Evolutionary conservation across 306 rosid genomes (phyloP), one percentile per base, ranked within the genome.

Genomic region (Argentina anserina): DNA sequence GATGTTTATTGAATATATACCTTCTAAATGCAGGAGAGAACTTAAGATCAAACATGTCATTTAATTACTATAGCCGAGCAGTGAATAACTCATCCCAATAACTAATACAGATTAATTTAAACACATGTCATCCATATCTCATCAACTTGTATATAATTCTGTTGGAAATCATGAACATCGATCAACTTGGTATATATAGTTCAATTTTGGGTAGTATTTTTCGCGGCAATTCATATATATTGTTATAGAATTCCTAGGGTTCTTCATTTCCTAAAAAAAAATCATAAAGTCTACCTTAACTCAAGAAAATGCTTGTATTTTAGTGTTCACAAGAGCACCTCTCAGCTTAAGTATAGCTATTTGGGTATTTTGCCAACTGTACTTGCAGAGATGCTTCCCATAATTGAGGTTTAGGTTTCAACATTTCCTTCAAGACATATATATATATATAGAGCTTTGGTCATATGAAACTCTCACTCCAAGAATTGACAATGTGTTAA

Each of bases 371-470:
- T 60, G 65, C 17, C 49, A 47, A 45, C 53, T 46, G 23, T 59
- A 40, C n/a, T 43, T 14, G 31, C 65, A 56, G 58, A 61, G 71
- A 62, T 69, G 71, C 71, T 28, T 37, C 73, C 45, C 49, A 76
- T 60, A 39, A 49, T 69, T 76, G 75, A 47, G 65, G 70, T 21
- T 53, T 23, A 4, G 33, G 42, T 23, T 59, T 76, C 20, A 43
- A 59, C 49, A n/a, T n/a, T n/a, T n/a, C n/a, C n/a, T n/a, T n/a
- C n/a, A n/a, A n/a, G n/a, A n/a, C n/a, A n/a, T n/a, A n/a, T n/a
- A n/a, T n/a, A n/a, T n/a, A 39, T 15, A 20, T n/a, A n/a, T 1
- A 23, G 20, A 50, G 64, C 42, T 47, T 33, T 41, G 66, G 29
- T 31, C 18, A 10, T 13, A 34, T 25, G 64, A 69, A 68, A 65